These are phyloP conservation scores for Brassica cretica DNA, from an alignment of 345 rosid genomes.

Conservation along the genomic window DNA sequence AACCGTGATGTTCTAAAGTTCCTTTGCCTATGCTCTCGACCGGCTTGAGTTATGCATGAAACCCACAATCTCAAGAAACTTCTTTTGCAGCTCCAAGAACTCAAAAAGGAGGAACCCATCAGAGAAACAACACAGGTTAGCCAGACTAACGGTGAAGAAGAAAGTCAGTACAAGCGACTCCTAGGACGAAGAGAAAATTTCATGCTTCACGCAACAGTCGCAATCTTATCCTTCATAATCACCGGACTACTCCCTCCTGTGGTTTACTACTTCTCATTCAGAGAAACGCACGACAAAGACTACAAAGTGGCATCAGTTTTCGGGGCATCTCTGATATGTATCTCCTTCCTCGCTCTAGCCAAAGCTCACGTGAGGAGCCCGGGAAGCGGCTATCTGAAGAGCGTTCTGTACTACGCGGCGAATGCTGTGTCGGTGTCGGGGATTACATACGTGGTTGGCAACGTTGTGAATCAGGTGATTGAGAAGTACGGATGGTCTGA, in stretches of 20 bases:
- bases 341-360: constrained; percentile 60
- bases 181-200: constrained; percentile 61
- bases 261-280: constrained; percentile 61
- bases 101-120: constrained; percentile 50
- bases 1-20: too few relatives aligned
- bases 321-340: constrained; percentile 59
- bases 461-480: constrained; percentile 49
- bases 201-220: constrained; percentile 50
- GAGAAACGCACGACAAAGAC: constrained; percentile 36
- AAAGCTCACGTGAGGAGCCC: constrained; percentile 57
- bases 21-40: too few relatives aligned
- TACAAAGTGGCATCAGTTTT: constrained; percentile 48
- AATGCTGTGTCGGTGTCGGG: constrained; percentile 62
- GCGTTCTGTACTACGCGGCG: constrained; percentile 43
- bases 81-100: constrained; percentile 61
- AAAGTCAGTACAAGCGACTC: constrained; percentile 51
- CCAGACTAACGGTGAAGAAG: constrained; percentile 4
- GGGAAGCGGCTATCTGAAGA: constrained; percentile 47
- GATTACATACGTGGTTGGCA: constrained; percentile 58
- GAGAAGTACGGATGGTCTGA: constrained; percentile 56
- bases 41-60: neutral
- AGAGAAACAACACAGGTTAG: constrained; percentile 21
- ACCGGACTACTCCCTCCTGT: constrained; percentile 68
- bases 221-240: constrained; percentile 56
- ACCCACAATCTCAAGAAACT: neutral